Base-by-base conservation (phyloP, 2,329 filamentous ascomycete species). In the Sphaerulina musiva region DNA sequence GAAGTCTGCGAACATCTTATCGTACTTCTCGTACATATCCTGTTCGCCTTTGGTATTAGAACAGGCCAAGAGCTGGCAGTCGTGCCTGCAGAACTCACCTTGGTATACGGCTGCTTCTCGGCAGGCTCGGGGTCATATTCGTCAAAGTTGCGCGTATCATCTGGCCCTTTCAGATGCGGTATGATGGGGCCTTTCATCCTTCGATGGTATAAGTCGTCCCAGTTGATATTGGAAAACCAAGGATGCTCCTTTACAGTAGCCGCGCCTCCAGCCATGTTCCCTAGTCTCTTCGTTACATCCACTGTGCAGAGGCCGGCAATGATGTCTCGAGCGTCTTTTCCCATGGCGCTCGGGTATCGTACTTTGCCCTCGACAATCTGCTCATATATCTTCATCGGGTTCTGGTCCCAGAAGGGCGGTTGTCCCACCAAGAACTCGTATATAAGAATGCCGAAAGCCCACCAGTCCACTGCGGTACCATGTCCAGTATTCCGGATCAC, bases 361-460 rank as follows among this genome's bases (percentile, higher is more conserved):
- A 92, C 80, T 34, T 85, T 84, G 64, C 87, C 87, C 68, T 88
- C 85, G 31, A 92, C 84, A 64, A 92, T 92, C 73, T 78, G 81
- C 69, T 89, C 88, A 72, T 92, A 92, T 55, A 92, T 92, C 69
- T 91, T 88, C 61, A 92, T 87, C 1, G 87, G 87, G 61, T 90
- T 92, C 60, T 88, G 84, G 66, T 91, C 85, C 86, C 87, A 93
- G 68, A 92, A 93, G 0, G 88, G 88, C 11, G 88, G 88, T 66
- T 91, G 90, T 29, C 88, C 88, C 8, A 88, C 89, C 46, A 92
- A 74, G 67, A 92, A 92, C 68, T 93, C 88, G 70, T 89, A 92
- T 55, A 92, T 84, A 53, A 93, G 72, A 61, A 92, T 90, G 26
- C 88, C 88, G 62, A 93, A 77, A 0, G 88, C 87, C 88, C 88